Evolutionary conservation across 768 basidiomycete species (phyloP), one percentile per base, ranked within the genome.

Genomic region (Daedalea quercina): DNA sequence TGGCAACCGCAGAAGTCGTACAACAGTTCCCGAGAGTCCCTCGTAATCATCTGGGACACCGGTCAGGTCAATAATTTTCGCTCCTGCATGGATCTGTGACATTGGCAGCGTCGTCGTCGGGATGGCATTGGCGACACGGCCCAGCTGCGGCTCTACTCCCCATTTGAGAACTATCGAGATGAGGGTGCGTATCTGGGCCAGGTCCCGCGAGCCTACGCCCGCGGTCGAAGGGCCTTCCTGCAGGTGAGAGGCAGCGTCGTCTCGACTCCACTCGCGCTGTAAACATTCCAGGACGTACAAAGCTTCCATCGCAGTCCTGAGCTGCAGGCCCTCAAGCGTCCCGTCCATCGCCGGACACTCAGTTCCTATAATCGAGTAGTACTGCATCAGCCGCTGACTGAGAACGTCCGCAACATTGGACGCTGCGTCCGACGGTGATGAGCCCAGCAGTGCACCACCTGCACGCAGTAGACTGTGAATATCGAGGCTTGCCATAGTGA

Each of bases 151-250:
- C 13, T 82, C 76, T 2, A 80, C 65, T 7, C 80, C 85, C 89
- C 88, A 89, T 57, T 80, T 83, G 62, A 91, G 87, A 24, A 78
- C 64, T 54, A 91, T 76, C 13, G 85, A 78, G 15, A 87, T 63
- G 26, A 90, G 71, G 0, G 82, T 84, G 22, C 82, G 77, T 1
- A 91, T 64, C 54, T 79, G 69, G 4, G 72, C 67, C 26, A 90
- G 64, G 65, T 92, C 89, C 47, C 85, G 78, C 1, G 83, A 78
- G 0, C 87, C 89, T 52, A 91, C 12, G 20, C 17, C 37, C 26
- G 37, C 44, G 26, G 28, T 22, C 9, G 35, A 12, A 13, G 33
- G 22, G 46, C 31, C 31, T 9, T 28, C 24, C 17, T 9, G 24
- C n/a, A 7, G 19, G 20, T 3, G 25, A 47, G 13, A 19, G 44